These are phyloP conservation scores for Marsdenia floribunda DNA, from an alignment of 257 asterid species.

Conservation along the genomic window DNA sequence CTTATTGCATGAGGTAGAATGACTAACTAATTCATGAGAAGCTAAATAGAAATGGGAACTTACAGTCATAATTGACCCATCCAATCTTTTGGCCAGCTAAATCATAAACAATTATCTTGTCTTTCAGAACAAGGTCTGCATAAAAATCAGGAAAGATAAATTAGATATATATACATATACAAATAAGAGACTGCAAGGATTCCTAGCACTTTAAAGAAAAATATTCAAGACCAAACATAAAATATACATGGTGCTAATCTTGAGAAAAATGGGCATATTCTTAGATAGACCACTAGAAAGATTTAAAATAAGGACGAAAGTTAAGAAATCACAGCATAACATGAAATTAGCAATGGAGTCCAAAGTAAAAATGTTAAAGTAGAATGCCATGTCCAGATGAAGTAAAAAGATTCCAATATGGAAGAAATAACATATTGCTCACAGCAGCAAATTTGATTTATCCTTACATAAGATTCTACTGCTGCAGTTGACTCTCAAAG, in stretches of 20 bases:
- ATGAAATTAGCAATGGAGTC: not conserved
- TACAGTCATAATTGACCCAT: conserved; percentile 92
- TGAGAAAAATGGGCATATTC: not conserved
- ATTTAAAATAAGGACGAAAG: not conserved
- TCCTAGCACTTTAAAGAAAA: not conserved
- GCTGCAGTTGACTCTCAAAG: not conserved
- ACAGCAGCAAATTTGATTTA: not conserved
- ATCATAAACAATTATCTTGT: conserved; percentile 86
- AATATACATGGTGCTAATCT: not conserved
- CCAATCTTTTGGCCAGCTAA: conserved; percentile 74
- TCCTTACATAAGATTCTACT: not conserved
- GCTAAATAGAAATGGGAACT: conserved; percentile 26
- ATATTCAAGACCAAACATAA: not conserved
- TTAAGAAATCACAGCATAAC: too few species aligned
- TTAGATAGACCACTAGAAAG: not conserved
- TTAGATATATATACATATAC: not conserved
- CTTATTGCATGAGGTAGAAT: too few species aligned
- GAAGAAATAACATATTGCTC: not conserved
- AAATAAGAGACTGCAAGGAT: not conserved
- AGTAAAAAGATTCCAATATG: not conserved
- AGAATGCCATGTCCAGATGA: not conserved
- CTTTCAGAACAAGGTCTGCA: conserved; percentile 88
- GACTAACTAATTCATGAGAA: not conserved
- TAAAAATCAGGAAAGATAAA: not conserved
- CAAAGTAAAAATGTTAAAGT: not conserved